These are phyloP conservation scores for Hortiboletus flavorubellus DNA, from an alignment of 768 basidiomycete genomes.

Conservation along the genomic window DNA sequence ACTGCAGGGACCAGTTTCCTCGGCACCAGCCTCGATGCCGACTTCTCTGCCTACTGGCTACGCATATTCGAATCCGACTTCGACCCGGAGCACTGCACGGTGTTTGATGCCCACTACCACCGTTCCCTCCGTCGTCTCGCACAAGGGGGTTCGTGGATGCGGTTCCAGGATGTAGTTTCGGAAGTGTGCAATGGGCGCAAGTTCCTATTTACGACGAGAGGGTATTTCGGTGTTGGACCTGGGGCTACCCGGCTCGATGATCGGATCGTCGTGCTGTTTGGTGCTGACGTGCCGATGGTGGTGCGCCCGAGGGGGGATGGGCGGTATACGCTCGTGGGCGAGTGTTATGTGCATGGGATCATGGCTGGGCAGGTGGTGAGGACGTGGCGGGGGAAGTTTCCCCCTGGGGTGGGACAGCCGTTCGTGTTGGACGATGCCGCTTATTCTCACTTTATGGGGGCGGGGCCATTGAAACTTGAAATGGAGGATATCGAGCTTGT, in stretches of 20 bases:
- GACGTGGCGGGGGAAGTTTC: too few relatives aligned
- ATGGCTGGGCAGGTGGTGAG: slow-evolving; percentile 9
- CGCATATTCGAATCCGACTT: background rate
- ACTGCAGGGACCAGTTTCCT: background rate
- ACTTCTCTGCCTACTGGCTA: background rate
- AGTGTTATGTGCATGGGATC: slow-evolving; percentile 4
- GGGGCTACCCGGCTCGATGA: background rate
- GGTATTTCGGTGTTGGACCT: background rate
- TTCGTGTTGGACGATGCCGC: too few relatives aligned
- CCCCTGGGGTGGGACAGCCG: too few relatives aligned
- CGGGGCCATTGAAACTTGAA: too few relatives aligned
- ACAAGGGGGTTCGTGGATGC: slow-evolving; percentile 1
- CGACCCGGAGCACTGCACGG: background rate
- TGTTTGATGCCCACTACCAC: background rate
- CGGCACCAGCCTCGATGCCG: background rate
- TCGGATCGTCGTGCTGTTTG: background rate
- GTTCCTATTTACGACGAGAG: background rate
- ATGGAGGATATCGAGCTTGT: too few relatives aligned
- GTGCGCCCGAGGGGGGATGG: slow-evolving; percentile 6
- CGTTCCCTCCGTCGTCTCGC: background rate
- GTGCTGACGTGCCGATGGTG: slow-evolving; percentile 4
- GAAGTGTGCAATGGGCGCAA: background rate
- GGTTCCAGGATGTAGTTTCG: background rate
- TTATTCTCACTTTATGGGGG: too few relatives aligned
- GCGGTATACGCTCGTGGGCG: slow-evolving; percentile 7